Percentiles rank a stretch among this genome's conserved stretches.
These are phyloP conservation scores for Cryptococcus floricola DNA, from an alignment of 1,284 basidiomycete species.

Conservation along the genomic window DNA sequence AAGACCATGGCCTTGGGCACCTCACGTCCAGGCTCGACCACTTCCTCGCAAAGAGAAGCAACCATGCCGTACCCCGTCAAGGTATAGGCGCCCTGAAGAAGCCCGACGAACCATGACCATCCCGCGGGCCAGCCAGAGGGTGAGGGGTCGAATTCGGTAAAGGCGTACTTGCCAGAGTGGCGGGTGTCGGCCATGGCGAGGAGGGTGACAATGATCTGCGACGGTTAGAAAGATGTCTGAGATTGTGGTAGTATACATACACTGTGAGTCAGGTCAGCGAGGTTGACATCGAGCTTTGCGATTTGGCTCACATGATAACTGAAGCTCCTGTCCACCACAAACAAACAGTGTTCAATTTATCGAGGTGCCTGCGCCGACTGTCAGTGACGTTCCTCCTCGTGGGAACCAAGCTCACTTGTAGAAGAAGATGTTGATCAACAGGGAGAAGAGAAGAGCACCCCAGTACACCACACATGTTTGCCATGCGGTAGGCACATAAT, in stretches of 20 bases:
- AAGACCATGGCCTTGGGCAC: constrained; percentile 50
- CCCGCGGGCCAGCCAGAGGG: constrained; percentile 41
- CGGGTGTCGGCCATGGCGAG: constrained; percentile 48
- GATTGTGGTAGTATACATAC: constrained; percentile 1
- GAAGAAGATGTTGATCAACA: constrained; percentile 47
- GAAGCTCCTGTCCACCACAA: constrained; percentile 51
- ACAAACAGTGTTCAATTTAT: constrained; percentile 47
- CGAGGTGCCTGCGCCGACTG: constrained; percentile 31
- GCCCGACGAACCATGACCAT: constrained; percentile 51
- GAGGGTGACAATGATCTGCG: constrained; percentile 49
- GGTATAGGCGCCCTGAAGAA: constrained; percentile 47
- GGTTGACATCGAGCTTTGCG: not conserved
- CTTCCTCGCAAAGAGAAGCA: constrained; percentile 48
- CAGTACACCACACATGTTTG: constrained; percentile 51
- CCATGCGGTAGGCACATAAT: constrained; percentile 49
- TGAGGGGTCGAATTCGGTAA: constrained; percentile 47
- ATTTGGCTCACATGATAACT: constrained; percentile 43
- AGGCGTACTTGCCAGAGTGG: constrained; percentile 48
- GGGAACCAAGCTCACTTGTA: constrained; percentile 31
- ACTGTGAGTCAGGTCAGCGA: not conserved
- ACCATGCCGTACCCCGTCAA: constrained; percentile 50
- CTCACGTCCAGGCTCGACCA: constrained; percentile 46
- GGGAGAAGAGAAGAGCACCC: constrained; percentile 46
- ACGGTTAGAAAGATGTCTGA: not conserved
- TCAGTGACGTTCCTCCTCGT: not conserved